Evolutionary conservation across 2,329 filamentous ascomycete genomes (phyloP), one percentile per base, ranked within the genome.

Genomic region (Cladosporium velox): DNA sequence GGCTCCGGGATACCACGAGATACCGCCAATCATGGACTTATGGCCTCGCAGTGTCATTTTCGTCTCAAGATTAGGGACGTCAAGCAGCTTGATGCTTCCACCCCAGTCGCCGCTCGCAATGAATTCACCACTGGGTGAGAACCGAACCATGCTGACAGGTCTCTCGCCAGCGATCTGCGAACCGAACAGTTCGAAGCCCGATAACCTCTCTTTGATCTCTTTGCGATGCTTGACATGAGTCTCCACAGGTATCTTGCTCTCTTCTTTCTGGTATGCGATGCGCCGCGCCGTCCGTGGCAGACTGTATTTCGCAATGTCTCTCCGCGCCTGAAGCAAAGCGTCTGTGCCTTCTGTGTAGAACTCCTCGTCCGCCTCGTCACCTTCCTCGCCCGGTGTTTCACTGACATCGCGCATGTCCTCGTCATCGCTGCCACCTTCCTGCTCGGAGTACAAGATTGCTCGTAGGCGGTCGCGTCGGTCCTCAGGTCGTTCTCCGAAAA

Each of bases 221-320:
- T 96, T 97, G 66, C 95, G 88, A 76, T 96, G 93, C 73, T 94
- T 95, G 76, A 97, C 91, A 75, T 99, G 95, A 4, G 91, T 95
- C 69, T 93, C 88, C 62, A 98, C 82, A 1, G 92, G 89, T 70
- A 98, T 97, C 0, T 86, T 88, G 26, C 92, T 88, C 77, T 98
- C 95, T 66, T 86, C 83, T 74, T 90, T 91, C 76, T 97, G 92
- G 71, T 90, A 90, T 24, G 87, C 88, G 4, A 95, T 82, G 70
- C 94, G 87, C 71, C 86, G 86, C 76, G 91, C 92, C 60, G 95
- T 91, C 65, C 92, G 85, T 1, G 93, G 92, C 59, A 99, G 80
- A 6, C 93, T 96, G 78, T 90, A 98, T 55, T 86, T 84, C 7
- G 93, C 92, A 68, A 99, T 93, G 30, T 90, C 86, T 72, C 88